Conservation (phyloP, 2,329 filamentous ascomycete species). For the Ceratocystis eucalypticola region DNA sequence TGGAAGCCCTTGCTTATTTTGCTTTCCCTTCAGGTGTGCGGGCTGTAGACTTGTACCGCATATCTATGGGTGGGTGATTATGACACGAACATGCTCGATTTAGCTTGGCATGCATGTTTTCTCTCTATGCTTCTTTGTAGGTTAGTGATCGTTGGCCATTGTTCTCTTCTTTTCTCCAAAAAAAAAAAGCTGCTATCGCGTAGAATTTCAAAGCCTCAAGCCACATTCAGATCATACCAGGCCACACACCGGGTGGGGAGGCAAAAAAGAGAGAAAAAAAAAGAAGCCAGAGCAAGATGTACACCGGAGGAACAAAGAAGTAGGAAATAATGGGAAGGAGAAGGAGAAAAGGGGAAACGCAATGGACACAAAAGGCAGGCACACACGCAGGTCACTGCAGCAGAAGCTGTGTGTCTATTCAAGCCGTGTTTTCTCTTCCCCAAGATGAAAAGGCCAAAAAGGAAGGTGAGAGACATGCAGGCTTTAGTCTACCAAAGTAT, state of each 20-base stretch:
- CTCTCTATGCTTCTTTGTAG: background rate
- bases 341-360: background rate
- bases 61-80: background rate
- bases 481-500: background rate
- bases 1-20: background rate
- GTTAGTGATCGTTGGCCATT: background rate
- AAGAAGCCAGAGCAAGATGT: background rate
- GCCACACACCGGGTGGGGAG: background rate
- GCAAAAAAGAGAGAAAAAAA: background rate
- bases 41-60: background rate
- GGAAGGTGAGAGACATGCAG: background rate
- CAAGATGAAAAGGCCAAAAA: background rate
- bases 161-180: background rate
- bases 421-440: background rate
- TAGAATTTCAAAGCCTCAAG: background rate
- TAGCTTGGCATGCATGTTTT: background rate
- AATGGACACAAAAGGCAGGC: background rate
- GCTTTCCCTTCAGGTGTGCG: background rate
- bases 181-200: background rate
- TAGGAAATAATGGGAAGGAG: background rate
- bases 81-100: background rate
- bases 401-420: background rate
- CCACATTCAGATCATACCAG: background rate
- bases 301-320: background rate
- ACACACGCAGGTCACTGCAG: slow-evolving; percentile 2